Base-by-base conservation (phyloP, 2,329 filamentous ascomycete genomes). In the Juglanconis juglandina region DNA sequence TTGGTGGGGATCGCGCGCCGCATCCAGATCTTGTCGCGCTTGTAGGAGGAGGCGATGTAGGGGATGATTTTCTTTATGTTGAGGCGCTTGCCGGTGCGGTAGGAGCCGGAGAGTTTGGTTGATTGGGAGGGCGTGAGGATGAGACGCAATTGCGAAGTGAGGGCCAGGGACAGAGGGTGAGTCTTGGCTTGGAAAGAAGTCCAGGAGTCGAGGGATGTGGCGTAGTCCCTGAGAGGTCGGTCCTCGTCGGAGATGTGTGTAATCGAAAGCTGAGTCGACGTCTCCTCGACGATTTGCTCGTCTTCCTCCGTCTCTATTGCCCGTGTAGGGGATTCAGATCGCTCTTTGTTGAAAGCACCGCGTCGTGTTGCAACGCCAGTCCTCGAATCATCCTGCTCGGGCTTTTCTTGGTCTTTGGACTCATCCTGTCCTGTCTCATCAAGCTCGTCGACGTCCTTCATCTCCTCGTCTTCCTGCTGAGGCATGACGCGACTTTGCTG, bases 11-110 rank as follows among this genome's bases (percentile, higher is more conserved):
- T 87, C 39, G 87, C 89, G 59, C 96, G 87, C 13, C 96, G 90
- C 89, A 99, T 96, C 95, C 95, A 99, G 76, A 99, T 99, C 81
- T 99, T 99, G 84, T 99, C 95, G 63, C 95, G 91, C 81, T 97
- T 98, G 83, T 97, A 99, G 71, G 90, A 89, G 0, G 93, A 98
- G 1, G 96, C 95, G 68, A 99, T 98, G 77, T 99, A 99, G 0
- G 96, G 95, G 69, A 99, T 99, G 76, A 99, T 99, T 67, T 94
- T 92, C 77, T 98, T 98, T 80, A 99, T 96, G 76, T 98, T 99
- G 68, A 99, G 91, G 0, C 95, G 89, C 75, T 99, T 99, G 64
- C 95, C 95, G 0, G 95, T 99, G 67, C 95, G 91, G 83, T 96
- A 98, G 67, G 96, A 92, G 48, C 95, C 95, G 2, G 94, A 93